Evolutionary conservation across 2,329 filamentous ascomycete genomes (phyloP), one percentile per base, ranked within the genome.

Genomic region (Colletotrichum higginsianum): DNA sequence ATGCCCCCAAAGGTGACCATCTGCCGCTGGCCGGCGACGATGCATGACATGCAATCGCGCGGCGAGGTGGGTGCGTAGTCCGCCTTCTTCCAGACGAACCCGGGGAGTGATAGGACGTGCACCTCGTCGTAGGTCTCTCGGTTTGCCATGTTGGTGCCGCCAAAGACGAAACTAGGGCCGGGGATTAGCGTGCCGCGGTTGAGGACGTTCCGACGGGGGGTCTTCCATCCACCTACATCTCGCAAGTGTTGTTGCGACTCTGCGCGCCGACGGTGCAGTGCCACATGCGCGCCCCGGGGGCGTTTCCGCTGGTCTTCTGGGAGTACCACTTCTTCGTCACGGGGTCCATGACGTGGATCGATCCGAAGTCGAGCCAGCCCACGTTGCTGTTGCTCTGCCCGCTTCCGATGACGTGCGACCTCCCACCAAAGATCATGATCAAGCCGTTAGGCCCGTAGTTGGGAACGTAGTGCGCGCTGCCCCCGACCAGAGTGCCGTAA

Each of bases 81-180:
- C n/a, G 66, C 61, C 71, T 73, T 66, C 5, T 18, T 70, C 74
- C 74, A 75, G 38, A 67, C 46, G 61, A 75, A 75, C 2, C 73
- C 73, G 42, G 74, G 74, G 11, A 75, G 63, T 21, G 67, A 74
- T 35, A 75, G 66, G 30, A 75, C 49, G 57, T 65, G 60, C 16
- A 75, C 47, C 57, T 75, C 71, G 38, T 67, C 69, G 49, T 61
- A 73, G 2, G 60, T 52, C 30, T 13, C 38, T 12, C 18, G 40
- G 16, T 50, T 56, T 1, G 42, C 49, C 21, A 13, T 46, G 67
- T 68, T 72, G 38, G 23, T 61, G 50, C 74, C 74, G 30, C 74
- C 74, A 18, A 67, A 72, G 35, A 75, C 44, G 61, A 75, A 75
- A 42, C 73, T 75, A 18, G 5, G 40, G 8, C 18, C 16, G 2